Evolutionary conservation across 73 alveolate species (phyloP), one percentile per base, ranked within the genome.

Genomic region (Paraurostyla sp.): DNA sequence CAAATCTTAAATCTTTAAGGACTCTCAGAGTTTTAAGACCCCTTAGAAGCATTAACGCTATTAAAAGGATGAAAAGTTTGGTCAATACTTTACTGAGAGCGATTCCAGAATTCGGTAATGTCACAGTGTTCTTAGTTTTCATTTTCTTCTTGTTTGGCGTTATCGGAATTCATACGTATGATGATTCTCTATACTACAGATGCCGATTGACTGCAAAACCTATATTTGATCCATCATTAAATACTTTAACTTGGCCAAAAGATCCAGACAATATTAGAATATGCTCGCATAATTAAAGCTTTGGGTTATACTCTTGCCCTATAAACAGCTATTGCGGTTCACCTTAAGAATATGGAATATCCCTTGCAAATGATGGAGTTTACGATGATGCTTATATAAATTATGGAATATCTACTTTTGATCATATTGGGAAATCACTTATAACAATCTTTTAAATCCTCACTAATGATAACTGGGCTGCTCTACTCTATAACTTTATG

Each of bases 371-470:
- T 69, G 95, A 92, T 30, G 57, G 62, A 16, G 45, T 89, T 3
- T 41, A 58, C 38, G 82, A 36, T 7, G 57, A 82, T 33, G 88
- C 38, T 22, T 18, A 16, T 27, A 57, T 83, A 20, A 89, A 92
- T 78, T 92, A 68, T 89, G 95, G 95, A 0, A 78, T 78, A 20
- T 56, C 93, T 0, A 89, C 59, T n/a, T 92, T 92, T 56, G 94
- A 92, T 83, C 89, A 92, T 41, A 68, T 92, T 0, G 83, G 83
- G 7, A 18, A 56, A 16, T 94, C 97, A 15, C 56, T 91, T 25
- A 76, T 92, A 18, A 90, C 92, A 35, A 71, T 92, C 4, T 92
- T 92, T 85, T 56, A 89, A 71, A 83, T 92, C 11, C 78, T 92
- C 23, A 90, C 95, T 25, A 60, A 82, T 38, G 93, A 60, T 69